Base-by-base conservation (phyloP, 2,329 filamentous ascomycete genomes). In the Talaromyces albobiverticillius region DNA sequence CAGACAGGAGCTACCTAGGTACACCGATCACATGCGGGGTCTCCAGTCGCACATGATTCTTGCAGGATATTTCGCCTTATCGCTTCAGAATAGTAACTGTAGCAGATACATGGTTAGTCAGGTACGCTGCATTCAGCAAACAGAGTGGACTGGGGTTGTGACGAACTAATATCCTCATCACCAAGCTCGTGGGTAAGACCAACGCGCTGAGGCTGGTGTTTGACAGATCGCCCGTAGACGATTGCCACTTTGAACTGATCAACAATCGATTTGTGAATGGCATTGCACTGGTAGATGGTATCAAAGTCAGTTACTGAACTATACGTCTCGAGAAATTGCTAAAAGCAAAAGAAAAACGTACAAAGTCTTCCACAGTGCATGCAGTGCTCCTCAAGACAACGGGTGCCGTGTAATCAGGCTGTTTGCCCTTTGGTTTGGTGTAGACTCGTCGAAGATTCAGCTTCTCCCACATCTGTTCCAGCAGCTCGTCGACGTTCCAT, bases 391-490 rank as follows among this genome's bases (percentile, higher is more conserved):
- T 86, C 61, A 99, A 79, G 64, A 99, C 94, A 34, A 99, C 94
- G 48, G 94, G 94, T 50, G 88, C 79, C 55, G 86, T 85, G 76
- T 99, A 99, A 74, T 99, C 94, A 14, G 94, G 94, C 73, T 90
- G 81, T 71, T 87, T 90, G 59, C 94, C 94, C 79, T 99, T 97
- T 57, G 94, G 94, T 77, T 99, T 99, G 55, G 94, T 99, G 77
- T 99, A 99, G 43, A 99, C 88, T 64, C 94, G 84, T 64, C 90
- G 86, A 57, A 99, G 81, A 67, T 88, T 90, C 64, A 99, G 82
- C 74, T 95, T 96, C 54, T 96, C 92, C 94, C 94, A 97, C 94
- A 97, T 97, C 71, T 88, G 85, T 76, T 97, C 94, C 79, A 99
- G 82, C 60, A 99, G 78, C 78, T 99, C 94, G 70, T 99, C 94